Conservation (phyloP, 371 early-diverging fungal species). For the Mortierella sp. region DNA sequence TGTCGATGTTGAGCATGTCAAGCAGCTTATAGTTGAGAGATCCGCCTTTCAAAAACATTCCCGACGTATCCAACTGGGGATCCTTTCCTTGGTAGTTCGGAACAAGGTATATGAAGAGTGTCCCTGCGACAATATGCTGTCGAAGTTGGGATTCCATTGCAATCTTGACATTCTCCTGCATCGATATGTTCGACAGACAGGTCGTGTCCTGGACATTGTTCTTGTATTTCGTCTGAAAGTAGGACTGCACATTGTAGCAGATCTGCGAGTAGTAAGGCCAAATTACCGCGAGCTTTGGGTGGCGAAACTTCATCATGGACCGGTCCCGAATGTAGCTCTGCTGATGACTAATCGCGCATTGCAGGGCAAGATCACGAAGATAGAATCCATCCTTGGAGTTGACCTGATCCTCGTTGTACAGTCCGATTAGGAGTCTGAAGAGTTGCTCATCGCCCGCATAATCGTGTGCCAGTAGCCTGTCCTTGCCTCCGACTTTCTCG, state of each 20-base stretch:
- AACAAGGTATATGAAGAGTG: conserved; percentile 81
- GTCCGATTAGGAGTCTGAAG: conserved; percentile 72
- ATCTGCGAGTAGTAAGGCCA: conserved; percentile 68
- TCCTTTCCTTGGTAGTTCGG: conserved; percentile 65
- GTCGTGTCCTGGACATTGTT: conserved; percentile 48
- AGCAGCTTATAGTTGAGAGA: conserved; percentile 70
- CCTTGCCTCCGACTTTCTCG: conserved; percentile 67
- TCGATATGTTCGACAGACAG: conserved; percentile 65
- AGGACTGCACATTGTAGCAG: conserved; percentile 66
- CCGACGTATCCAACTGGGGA: conserved; percentile 64
- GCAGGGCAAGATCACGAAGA: conserved; percentile 80
- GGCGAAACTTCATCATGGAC: conserved; percentile 77
- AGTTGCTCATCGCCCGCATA: conserved; percentile 79
- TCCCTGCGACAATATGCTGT: conserved; percentile 78
- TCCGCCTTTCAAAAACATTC: conserved; percentile 81
- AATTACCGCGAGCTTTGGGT: conserved; percentile 75
- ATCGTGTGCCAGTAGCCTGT: conserved; percentile 67
- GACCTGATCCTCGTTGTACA: conserved; percentile 83
- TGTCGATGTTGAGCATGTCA: conserved; percentile 77
- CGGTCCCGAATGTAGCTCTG: conserved; percentile 73
- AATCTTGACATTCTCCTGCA: conserved; percentile 77
- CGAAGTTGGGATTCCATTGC: conserved; percentile 78
- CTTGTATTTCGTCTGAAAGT: conserved; percentile 66
- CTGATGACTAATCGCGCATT: conserved; percentile 78
- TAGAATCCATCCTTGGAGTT: conserved; percentile 80